phyloP scores from a whole-genome alignment of 2,329 filamentous ascomycete genomes.

The Geosmithia flava region DNA sequence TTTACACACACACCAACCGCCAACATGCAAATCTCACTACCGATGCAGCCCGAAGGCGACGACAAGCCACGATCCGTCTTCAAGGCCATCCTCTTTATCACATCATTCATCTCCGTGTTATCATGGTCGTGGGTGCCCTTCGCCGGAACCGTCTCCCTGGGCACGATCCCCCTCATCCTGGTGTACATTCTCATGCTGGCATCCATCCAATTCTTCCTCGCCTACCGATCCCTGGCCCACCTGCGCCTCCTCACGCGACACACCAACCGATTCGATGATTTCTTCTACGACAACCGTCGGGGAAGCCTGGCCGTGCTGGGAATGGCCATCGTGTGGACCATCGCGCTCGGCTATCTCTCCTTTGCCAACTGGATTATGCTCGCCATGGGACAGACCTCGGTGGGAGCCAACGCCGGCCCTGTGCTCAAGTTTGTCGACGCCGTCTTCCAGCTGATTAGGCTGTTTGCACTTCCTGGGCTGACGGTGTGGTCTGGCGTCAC shows the following conservation, averaged over 20 bases:
- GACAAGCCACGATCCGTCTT: background rate
- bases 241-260: background rate
- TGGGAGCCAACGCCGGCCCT: too few relatives aligned
- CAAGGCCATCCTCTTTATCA: background rate
- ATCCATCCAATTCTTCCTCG: slow-evolving; percentile 1
- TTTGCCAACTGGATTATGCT: background rate
- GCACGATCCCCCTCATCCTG: too few relatives aligned
- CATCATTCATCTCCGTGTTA: background rate
- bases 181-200: background rate
- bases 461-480: background rate
- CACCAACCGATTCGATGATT: background rate
- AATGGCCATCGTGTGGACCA: background rate
- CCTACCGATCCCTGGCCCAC: background rate
- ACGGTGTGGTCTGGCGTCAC: background rate
- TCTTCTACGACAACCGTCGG: background rate
- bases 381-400: too few relatives aligned
- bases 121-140: background rate
- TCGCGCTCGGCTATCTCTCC: background rate
- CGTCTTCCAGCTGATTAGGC: background rate
- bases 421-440: background rate
- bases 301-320: background rate
- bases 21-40: background rate
- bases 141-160: background rate
- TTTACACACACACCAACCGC: too few relatives aligned
- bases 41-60: too few relatives aligned